Conservation (phyloP, 1,139 yeast species). For the Geotrichum histeridarum region DNA sequence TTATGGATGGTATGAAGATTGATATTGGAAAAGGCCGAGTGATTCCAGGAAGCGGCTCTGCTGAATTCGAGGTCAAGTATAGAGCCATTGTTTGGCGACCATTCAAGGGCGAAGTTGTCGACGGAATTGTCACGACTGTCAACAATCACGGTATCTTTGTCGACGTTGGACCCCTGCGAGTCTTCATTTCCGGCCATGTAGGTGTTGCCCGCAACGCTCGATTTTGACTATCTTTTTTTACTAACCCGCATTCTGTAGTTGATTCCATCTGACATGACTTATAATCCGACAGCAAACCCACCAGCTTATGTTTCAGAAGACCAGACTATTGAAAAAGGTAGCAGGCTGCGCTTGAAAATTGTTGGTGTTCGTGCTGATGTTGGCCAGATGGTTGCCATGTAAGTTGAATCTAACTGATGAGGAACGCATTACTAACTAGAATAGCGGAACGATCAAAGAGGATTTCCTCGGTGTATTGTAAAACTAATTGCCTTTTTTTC, state of each 20-base stretch:
- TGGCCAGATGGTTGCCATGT: conserved; percentile 89
- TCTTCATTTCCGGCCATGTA: conserved; percentile 84
- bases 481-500: conserved; percentile 6
- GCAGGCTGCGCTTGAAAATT: conserved; percentile 86
- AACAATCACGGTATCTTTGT: conserved; percentile 96
- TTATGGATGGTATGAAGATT: conserved; percentile 86
- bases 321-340: conserved; percentile 89
- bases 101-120: conserved; percentile 96
- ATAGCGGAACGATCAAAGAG: conserved; percentile 84
- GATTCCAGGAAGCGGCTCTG: conserved; percentile 85
- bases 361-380: conserved; percentile 98
- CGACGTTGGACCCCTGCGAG: conserved; percentile 94
- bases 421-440: conserved; percentile 14
- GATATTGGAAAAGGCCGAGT: conserved; percentile 94
- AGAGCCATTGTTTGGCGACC: conserved; percentile 98
- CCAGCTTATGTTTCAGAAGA: conserved; percentile 98
- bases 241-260: conserved; percentile 36
- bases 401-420: conserved; percentile 22
- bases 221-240: background rate
- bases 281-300: conserved; percentile 93
- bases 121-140: conserved; percentile 90
- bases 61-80: conserved; percentile 93
- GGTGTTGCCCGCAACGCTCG: conserved; percentile 16
- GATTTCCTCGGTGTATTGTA: conserved; percentile 85
- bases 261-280: conserved; percentile 90